Evolutionary conservation across 2,329 filamentous ascomycete genomes (phyloP).

Genomic region (Tolypocladium endophyticum): DNA sequence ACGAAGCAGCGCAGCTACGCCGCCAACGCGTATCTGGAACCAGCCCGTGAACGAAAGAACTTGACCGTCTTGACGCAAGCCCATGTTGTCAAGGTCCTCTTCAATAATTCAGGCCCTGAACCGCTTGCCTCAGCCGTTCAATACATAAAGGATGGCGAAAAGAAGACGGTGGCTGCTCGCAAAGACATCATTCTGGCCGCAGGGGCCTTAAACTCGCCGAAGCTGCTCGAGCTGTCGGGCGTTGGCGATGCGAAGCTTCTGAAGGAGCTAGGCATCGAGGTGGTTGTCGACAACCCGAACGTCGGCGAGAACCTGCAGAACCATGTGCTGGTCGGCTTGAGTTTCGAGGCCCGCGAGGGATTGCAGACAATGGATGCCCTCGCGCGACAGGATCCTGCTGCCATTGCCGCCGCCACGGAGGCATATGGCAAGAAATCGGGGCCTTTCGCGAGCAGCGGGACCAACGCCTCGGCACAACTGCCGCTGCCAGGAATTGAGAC

Average conservation of each 20-base stretch:
- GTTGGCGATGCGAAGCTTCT: neutral
- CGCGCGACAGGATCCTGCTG: neutral
- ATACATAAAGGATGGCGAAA: neutral
- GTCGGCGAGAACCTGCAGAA: neutral
- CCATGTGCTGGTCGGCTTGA: neutral
- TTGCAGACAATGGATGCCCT: neutral
- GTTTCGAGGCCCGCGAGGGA: neutral
- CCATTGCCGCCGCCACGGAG: neutral
- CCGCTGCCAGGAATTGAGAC: neutral
- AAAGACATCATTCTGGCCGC: neutral
- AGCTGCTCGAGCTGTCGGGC: neutral
- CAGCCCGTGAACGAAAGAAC: neutral
- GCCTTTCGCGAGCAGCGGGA: neutral
- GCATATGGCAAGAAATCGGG: neutral
- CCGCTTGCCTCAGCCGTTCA: neutral
- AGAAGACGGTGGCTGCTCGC: neutral
- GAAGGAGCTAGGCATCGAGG: neutral
- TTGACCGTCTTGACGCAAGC: neutral
- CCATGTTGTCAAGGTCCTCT: neutral
- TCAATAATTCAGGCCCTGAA: neutral
- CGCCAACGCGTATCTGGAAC: neutral
- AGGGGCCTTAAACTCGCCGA: neutral
- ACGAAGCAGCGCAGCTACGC: neutral
- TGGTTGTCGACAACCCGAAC: neutral
- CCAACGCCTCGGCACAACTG: neutral